These are phyloP conservation scores for Ophiostoma triangulosporum DNA, from an alignment of 2,329 filamentous ascomycete genomes.

Conservation along the genomic window DNA sequence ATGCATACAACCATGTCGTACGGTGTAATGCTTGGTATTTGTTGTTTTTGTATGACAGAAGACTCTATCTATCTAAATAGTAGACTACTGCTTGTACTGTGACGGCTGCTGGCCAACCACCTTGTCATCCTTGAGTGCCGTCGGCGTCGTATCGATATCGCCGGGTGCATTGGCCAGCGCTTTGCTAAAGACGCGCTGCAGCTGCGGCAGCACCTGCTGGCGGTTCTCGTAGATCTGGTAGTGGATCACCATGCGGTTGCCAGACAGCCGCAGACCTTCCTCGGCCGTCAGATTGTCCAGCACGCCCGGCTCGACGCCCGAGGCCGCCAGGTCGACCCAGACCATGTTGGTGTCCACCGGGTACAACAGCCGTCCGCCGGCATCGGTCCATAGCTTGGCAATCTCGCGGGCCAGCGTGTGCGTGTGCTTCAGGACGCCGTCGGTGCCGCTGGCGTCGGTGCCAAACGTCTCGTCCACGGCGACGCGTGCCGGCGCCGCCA, in stretches of 20 bases:
- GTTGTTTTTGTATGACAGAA: too few species aligned
- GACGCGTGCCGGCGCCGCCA: conserved; percentile 61
- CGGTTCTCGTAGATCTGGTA: conserved; percentile 49
- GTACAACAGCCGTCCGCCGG: conserved; percentile 54
- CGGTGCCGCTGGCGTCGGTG: conserved; percentile 38
- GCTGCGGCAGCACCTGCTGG: conserved; percentile 43
- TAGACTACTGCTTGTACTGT: background rate
- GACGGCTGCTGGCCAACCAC: background rate
- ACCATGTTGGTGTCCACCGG: conserved; percentile 87
- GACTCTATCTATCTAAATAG: too few species aligned
- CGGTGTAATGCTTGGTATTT: too few species aligned
- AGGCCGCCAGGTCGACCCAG: conserved; percentile 61
- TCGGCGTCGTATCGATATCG: background rate
- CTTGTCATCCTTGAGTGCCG: background rate
- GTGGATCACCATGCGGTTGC: conserved; percentile 32
- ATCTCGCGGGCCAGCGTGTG: conserved; percentile 52
- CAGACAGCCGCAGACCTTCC: conserved; percentile 28
- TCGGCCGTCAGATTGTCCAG: conserved; percentile 28
- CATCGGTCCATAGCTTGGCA: conserved; percentile 46
- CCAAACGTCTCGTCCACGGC: conserved; percentile 71
- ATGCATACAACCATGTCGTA: too few species aligned
- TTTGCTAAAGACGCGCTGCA: conserved; percentile 41
- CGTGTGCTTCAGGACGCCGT: conserved; percentile 44
- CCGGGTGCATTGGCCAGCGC: conserved; percentile 16
- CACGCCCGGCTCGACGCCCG: conserved; percentile 29